Evolutionary conservation across 495 filamentous ascomycete species (phyloP), one percentile per base, ranked within the genome.

Genomic region (Aspergillus panamensis): DNA sequence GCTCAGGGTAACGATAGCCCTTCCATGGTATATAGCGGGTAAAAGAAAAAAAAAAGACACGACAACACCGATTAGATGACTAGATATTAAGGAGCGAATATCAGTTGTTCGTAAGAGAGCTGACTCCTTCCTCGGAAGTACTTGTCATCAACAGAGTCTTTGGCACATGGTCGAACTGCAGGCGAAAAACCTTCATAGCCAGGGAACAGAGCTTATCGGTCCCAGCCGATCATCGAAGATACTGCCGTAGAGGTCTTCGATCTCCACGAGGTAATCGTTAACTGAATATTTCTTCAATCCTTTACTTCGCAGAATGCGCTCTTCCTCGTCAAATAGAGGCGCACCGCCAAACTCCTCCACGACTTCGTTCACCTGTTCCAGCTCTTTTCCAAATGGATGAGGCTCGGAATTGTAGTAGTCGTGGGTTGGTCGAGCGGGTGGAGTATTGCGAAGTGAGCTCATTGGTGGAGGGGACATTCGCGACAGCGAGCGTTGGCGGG

Each of bases 241-340:
- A 54, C 75, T 77, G 47, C 74, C 72, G 58, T 87, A 87, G 7
- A 94, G 74, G 20, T 82, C 82, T 59, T 87, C 77, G 56, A 98
- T 88, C 73, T 96, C 94, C 53, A 73, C 73, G 53, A 92, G 72
- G 70, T 98, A 98, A 67, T 97, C 94, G 17, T 87, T 81, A 12
- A 87, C 90, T 12, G 79, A 77, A 69, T 92, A 92, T 65, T 86
- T 89, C 66, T 76, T 78, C 6, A 97, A 77, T 12, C 90, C 91
- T 48, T 80, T 82, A 29, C 78, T 74, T 43, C 77, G 64, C 62
- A 94, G 71, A 33, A 85, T 80, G 57, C 83, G 72, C 65, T 90
- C 88, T 65, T 94, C 91, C 25, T 86, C 82, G 48, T 89, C 84
- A 44, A 88, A 77, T n/a, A 83, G 68, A 49, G 86, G 83, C 48